Conservation (phyloP, 108 stramenopile genomes). For the Skeletonema potamos region DNA sequence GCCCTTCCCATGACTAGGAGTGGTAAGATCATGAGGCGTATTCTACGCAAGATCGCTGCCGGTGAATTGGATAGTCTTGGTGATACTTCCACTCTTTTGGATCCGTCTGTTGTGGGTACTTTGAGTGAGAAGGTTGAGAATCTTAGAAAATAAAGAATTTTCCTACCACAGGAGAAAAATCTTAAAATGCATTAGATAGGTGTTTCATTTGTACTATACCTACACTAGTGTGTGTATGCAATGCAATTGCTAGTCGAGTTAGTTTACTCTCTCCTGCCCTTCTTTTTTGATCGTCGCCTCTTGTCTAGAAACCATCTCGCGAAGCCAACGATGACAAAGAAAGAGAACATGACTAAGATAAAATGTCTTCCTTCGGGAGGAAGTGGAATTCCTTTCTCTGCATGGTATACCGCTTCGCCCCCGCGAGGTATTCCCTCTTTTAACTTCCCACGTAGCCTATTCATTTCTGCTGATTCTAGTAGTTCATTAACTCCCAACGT, state of each 20-base stretch:
- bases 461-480: background rate
- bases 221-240: background rate
- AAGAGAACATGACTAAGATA: constrained; percentile 6
- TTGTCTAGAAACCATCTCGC: constrained; percentile 23
- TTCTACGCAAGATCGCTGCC: constrained; percentile 94
- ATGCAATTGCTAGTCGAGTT: too few relatives aligned
- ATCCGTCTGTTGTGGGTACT: constrained; percentile 92
- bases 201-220: background rate
- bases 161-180: background rate
- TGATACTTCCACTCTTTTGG: constrained; percentile 94
- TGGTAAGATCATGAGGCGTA: constrained; percentile 97
- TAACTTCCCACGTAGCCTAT: background rate
- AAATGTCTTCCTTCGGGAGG: constrained; percentile 8
- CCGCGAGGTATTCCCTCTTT: constrained; percentile 14
- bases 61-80: constrained; percentile 87
- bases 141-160: constrained; percentile 14
- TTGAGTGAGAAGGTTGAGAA: constrained; percentile 72
- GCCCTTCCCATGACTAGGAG: constrained; percentile 94
- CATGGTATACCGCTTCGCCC: constrained; percentile 16
- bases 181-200: background rate
- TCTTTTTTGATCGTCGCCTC: constrained; percentile 13
- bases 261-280: background rate
- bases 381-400: constrained; percentile 19
- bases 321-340: constrained; percentile 13
- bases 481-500: constrained; percentile 11